Conservation (phyloP, 2,329 filamentous ascomycete genomes). For the Dactylellina cionopaga region DNA sequence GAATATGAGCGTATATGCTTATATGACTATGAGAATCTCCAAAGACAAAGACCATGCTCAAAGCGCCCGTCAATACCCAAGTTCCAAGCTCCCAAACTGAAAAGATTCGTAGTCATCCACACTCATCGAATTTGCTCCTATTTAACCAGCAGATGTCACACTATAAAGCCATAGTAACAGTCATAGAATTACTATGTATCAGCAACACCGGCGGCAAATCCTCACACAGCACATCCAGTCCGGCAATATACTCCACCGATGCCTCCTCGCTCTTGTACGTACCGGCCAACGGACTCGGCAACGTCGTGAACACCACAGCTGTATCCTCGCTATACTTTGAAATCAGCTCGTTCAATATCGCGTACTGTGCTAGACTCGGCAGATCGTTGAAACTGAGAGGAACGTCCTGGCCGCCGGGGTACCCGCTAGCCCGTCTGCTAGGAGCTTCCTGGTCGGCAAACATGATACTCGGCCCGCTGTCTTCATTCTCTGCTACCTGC, state of each 20-base stretch:
- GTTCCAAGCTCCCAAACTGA: too few species aligned
- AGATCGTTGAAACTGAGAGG: conserved; percentile 86
- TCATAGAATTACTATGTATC: conserved; percentile 89
- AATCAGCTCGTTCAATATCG: conserved; percentile 88
- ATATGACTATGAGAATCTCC: too few species aligned
- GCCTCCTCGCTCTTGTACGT: conserved; percentile 76
- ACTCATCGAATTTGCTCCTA: too few species aligned
- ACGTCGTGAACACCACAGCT: conserved; percentile 82
- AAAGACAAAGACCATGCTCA: too few species aligned
- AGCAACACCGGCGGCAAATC: conserved; percentile 79
- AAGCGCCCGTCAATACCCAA: too few species aligned
- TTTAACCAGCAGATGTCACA: too few species aligned
- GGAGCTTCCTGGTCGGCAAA: conserved; percentile 69
- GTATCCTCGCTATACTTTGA: conserved; percentile 73
- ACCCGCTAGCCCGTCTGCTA: conserved; percentile 62
- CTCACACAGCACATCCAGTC: conserved; percentile 71
- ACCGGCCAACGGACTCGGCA: conserved; percentile 81
- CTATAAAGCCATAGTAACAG: conserved; percentile 79
- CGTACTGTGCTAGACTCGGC: conserved; percentile 82
- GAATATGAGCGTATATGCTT: too few species aligned
- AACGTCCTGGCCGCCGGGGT: conserved; percentile 70
- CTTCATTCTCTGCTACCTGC: conserved; percentile 72
- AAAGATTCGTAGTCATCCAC: too few species aligned
- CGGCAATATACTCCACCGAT: conserved; percentile 74
- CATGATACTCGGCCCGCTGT: conserved; percentile 76